Evolutionary conservation across 108 stramenopile species (phyloP), one percentile per base, ranked within the genome.

Genomic region (Epithemia pelagica): DNA sequence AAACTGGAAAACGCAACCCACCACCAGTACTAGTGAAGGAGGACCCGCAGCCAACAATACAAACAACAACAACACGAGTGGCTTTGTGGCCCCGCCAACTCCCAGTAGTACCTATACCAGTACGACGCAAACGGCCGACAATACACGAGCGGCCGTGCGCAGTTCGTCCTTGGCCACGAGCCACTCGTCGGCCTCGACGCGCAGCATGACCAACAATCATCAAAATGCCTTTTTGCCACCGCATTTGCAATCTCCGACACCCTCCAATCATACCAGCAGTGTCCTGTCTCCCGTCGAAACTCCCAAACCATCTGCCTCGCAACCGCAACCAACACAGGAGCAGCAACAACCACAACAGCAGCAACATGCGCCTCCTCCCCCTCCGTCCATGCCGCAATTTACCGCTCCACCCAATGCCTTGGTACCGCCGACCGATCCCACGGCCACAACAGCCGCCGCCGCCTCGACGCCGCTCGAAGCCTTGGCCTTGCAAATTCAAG

Each of bases 401-500:
- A 31, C 30, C 23, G 57, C 56, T 23, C 37, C 52, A 20, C 28
- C 19, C 30, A 30, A 32, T 22, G 52, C 27, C 19, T 33, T 28
- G 32, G 25, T n/a, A n/a, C n/a, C n/a, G n/a, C n/a, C n/a, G n/a
- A n/a, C n/a, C n/a, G n/a, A n/a, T n/a, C n/a, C n/a, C n/a, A n/a
- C n/a, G n/a, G n/a, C n/a, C n/a, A n/a, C 60, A 31, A 32, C 29
- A 0, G 22, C 26, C 15, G n/a, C 54, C 21, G 32, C 21, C 19
- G 32, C 21, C 19, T 32, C 58, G 25, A 24, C 64, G 20, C 57
- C 55, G 2, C 37, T 67, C 19, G 72, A 73, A 30, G 59, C 66
- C 10, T 37, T 73, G 30, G 63, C 72, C 8, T 37, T 61, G 27
- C 72, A 73, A 54, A 61, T 73, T 29, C 70, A 73, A 32, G 25